Base-by-base conservation (phyloP, 768 basidiomycete genomes). In the Leccinum subtestaceum region DNA sequence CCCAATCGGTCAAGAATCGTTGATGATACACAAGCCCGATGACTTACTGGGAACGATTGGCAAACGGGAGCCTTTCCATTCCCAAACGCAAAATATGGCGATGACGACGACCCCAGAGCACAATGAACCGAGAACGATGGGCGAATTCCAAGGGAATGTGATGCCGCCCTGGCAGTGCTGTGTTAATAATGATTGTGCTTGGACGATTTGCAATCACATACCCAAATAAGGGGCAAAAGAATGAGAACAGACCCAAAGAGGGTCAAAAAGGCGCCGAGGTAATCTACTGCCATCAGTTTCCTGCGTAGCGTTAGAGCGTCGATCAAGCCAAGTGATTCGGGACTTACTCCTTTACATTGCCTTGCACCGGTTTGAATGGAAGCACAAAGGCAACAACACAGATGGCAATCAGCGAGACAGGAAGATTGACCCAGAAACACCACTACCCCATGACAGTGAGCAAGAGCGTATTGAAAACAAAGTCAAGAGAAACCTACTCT, bases 381-480 rank as follows among this genome's bases (percentile, higher is more conserved):
- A 92, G 76, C 10, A 88, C 72, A 59, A 87, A 81, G 17, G 81
- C 64, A 4, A 90, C 83, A 15, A 86, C 80, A 19, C 77, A 70
- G 23, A 86, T 80, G 0, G 85, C 80, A 40, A 74, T 65, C 12
- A 81, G 70, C 0, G 86, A 83, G 2, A 87, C 65, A 0, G 88
- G 88, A 1, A 90, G 75, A 23, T 82, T 86, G 50, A 90, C 78
- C 84, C 87, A 89, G 70, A 88, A 88, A 67, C 87, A 88, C 88
- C 88, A 89, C 83, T 86, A 50, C 2, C 34, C 15, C 23, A 7
- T 4, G 21, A 46, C 5, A 11, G 43, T 59, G 15, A 52, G 31
- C 27, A 32, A 40, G 25, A 0, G 6, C 19, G 5, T 23, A 15
- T 13, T 49, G 11, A 23, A 45, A 19, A 36, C 3, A 49, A 55